Evolutionary conservation across 2,329 filamentous ascomycete species (phyloP).

Genomic region (Botryotinia convoluta): DNA sequence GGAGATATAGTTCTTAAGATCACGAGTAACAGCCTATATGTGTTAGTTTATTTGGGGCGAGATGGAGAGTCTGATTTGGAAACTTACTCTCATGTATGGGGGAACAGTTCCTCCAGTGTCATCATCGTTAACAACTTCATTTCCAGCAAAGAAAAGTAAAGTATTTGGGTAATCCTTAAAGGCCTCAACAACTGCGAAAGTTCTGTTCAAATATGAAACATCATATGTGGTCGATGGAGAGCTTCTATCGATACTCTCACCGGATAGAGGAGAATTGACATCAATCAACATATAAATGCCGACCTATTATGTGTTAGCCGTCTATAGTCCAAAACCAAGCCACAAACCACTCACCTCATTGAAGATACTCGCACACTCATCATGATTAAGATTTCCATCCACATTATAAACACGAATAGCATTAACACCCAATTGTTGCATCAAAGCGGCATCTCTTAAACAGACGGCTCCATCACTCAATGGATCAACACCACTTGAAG

Average conservation of each 20-base stretch:
- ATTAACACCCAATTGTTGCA: conserved; percentile 63
- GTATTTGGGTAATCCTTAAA: conserved; percentile 67
- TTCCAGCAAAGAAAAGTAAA: conserved; percentile 73
- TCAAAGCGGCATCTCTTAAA: conserved; percentile 62
- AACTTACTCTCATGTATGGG: conserved; percentile 58
- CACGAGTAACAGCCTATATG: conserved; percentile 67
- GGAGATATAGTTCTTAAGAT: conserved; percentile 78
- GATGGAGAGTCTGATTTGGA: neutral
- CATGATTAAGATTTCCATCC: conserved; percentile 63
- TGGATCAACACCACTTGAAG: conserved; percentile 53
- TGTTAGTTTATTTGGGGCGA: conserved; percentile 22
- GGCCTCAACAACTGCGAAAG: conserved; percentile 64
- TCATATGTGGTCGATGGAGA: conserved; percentile 61
- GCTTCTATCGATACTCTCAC: conserved; percentile 54
- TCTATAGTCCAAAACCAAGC: too few species aligned
- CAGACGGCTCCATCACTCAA: conserved; percentile 58
- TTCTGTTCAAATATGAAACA: conserved; percentile 60
- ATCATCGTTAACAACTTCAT: conserved; percentile 72
- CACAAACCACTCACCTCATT: conserved; percentile 47
- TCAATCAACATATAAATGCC: conserved; percentile 69
- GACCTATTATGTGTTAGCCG: conserved; percentile 35
- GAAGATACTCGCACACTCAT: conserved; percentile 65
- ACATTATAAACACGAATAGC: conserved; percentile 69
- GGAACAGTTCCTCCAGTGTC: conserved; percentile 58
- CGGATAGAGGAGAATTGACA: conserved; percentile 62